phyloP scores from a whole-genome alignment of 805 yeast species.

The Metschnikowia corniflorae region DNA sequence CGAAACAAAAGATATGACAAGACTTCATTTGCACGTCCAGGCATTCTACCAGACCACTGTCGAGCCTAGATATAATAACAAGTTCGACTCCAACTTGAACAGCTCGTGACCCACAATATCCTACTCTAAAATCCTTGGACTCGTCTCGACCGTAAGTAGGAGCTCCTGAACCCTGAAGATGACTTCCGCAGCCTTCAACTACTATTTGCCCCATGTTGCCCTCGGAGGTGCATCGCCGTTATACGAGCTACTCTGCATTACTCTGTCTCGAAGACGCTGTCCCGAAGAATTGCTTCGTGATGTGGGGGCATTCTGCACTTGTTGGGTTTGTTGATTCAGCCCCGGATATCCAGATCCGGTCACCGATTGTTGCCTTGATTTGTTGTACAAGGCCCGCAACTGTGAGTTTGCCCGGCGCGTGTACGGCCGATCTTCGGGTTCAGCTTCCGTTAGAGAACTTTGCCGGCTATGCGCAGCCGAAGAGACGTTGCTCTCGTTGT shows the following conservation, averaged over 20 bases:
- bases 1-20: too few species aligned
- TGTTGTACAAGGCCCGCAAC: slow-evolving; percentile 39
- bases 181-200: too few species aligned
- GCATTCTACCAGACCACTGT: too few species aligned
- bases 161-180: too few species aligned
- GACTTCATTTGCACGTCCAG: too few species aligned
- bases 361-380: slow-evolving; percentile 35
- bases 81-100: too few species aligned
- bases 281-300: slow-evolving; percentile 23
- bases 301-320: slow-evolving; percentile 25
- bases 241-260: slow-evolving; percentile 10
- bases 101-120: too few species aligned
- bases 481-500: background rate
- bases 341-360: slow-evolving; percentile 32
- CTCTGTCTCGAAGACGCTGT: slow-evolving; percentile 18
- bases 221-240: slow-evolving; percentile 10
- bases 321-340: slow-evolving; percentile 8
- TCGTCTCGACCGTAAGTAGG: too few species aligned
- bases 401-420: slow-evolving; percentile 33
- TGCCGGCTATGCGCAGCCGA: slow-evolving; percentile 1
- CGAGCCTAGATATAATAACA: too few species aligned
- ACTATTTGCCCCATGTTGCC: slow-evolving; percentile 26
- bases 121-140: too few species aligned
- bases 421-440: slow-evolving; percentile 18
- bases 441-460: slow-evolving; percentile 6